Conservation (phyloP, 495 filamentous ascomycete genomes). For the Viridothelium virens region DNA sequence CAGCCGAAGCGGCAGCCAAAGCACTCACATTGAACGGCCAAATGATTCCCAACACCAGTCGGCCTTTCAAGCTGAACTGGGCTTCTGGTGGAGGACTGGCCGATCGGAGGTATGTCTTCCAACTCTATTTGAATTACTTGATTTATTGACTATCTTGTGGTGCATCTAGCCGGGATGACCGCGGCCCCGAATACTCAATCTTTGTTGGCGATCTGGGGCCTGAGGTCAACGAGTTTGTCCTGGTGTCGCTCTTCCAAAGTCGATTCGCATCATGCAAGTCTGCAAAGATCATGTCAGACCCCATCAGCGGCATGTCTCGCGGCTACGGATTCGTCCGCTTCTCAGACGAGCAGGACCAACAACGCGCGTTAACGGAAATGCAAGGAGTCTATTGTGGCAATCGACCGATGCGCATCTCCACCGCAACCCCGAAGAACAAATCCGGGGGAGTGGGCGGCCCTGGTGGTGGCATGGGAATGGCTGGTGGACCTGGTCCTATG, state of each 20-base stretch:
- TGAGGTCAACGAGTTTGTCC: slow-evolving; percentile 96
- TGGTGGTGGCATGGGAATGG: slow-evolving; percentile 38
- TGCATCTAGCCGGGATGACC: slow-evolving; percentile 68
- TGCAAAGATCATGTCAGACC: slow-evolving; percentile 99
- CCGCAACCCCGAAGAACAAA: slow-evolving; percentile 95
- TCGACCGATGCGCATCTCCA: slow-evolving; percentile 96
- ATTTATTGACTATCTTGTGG: neutral
- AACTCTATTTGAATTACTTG: slow-evolving; percentile 37
- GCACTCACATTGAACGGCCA: slow-evolving; percentile 83
- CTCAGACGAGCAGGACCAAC: slow-evolving; percentile 87
- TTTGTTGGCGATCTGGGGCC: slow-evolving; percentile 97
- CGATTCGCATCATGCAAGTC: slow-evolving; percentile 97
- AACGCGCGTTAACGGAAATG: slow-evolving; percentile 93
- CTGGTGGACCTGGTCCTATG: slow-evolving; percentile 30
- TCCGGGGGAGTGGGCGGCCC: slow-evolving; percentile 46
- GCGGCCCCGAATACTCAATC: slow-evolving; percentile 91
- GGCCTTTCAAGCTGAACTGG: slow-evolving; percentile 99
- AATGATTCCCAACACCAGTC: slow-evolving; percentile 86
- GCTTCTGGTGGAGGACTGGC: slow-evolving; percentile 92
- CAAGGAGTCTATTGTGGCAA: slow-evolving; percentile 99
- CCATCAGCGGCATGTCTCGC: slow-evolving; percentile 93
- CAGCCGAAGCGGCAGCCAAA: slow-evolving; percentile 77
- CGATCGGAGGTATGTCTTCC: slow-evolving; percentile 47
- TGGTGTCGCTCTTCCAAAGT: slow-evolving; percentile 92
- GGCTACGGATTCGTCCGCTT: slow-evolving; percentile 98